Evolutionary conservation across 768 basidiomycete genomes (phyloP), one percentile per base, ranked within the genome.

Genomic region (Termitomyces sp.): DNA sequence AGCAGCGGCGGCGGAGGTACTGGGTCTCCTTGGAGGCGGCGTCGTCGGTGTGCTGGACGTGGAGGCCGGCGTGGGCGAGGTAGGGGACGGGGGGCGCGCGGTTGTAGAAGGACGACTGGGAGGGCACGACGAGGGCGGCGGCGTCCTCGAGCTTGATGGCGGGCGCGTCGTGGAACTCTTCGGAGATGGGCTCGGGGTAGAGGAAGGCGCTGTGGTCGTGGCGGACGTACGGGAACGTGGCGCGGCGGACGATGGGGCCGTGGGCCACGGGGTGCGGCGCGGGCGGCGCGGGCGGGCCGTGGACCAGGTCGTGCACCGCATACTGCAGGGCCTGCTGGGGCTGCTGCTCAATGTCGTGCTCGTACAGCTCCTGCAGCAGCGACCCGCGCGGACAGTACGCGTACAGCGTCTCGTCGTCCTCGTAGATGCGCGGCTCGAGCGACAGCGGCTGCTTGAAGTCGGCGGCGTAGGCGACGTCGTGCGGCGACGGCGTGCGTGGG

Each of bases 1-100:
- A 90, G 75, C 92, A 94, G 9, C 90, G 80, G 39, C 92, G 81
- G 24, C 92, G 88, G 56, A 94, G 86, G 69, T 91, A 92, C 73
- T 94, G 92, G 0, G 92, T 94, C 70, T 94, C 92, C 72, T 94
- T 94, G 44, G 86, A 88, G 1, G 90, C 88, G 15, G 92, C 92
- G 68, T 94, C 92, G 73, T 94, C 92, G 0, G 92, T 94, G 75
- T 93, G 89, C 70, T 91, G 90, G 7, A 93, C 87, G 55, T 84
- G 83, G 36, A 91, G 77, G 13, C 81, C 82, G 71, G 74, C 67
- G 60, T 76, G 76, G 5, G 72, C 68, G 28, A 76, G 65, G 61
- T 75, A 78, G 58, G 76, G 66, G 65, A 77, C 73, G 57, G 71
- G 52, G 2, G 29, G n/a, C 2, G 65, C 68, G 59, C 75, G 71